Evolutionary conservation across 2,329 filamentous ascomycete species (phyloP), one percentile per base, ranked within the genome.

Genomic region (Cadophora sp.): DNA sequence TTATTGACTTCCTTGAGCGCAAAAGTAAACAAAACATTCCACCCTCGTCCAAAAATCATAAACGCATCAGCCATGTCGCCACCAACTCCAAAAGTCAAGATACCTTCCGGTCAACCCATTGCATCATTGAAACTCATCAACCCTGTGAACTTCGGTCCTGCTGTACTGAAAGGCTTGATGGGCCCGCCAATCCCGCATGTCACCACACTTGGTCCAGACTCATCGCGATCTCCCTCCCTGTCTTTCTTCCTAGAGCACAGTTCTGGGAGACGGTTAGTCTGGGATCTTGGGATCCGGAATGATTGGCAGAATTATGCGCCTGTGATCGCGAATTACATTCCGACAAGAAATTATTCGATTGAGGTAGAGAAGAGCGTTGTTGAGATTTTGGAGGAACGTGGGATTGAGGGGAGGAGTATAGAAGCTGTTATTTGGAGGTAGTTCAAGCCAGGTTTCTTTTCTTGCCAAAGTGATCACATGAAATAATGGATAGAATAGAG

Each of bases 401-500:
- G 78, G 1, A 71, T 82, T 4, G 65, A 77, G 8, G 68, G 74
- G 1, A 62, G 73, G 1, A 68, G 73, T 0, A 78, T 83, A 40
- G 78, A 81, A 51, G 77, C 79, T 26, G 71, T 82, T 1, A 76
- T 83, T 29, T 74, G 71, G 72, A 71, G 81, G 34, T 37, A 37
- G 34, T 37, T 4, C 7, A 12, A 37, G 14, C 8, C 1, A 9
- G 34, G 14, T 12, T 37, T 8, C 7, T 37, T 8, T 37, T 37
- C 7, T 37, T 8, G 7, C 34, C 14, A 12, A 8, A 37, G n/a
- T 12, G 4, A 37, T 37, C 7, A 37, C 34, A 11, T 11, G 5
- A 34, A 34, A 34, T 11, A 34, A 34, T 34, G 11, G 11, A 34
- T n/a, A n/a, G n/a, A n/a, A n/a, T n/a, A n/a, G 31, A 34, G 31